phyloP scores from a whole-genome alignment of 2,329 filamentous ascomycete genomes.

The Akanthomyces muscarius region DNA sequence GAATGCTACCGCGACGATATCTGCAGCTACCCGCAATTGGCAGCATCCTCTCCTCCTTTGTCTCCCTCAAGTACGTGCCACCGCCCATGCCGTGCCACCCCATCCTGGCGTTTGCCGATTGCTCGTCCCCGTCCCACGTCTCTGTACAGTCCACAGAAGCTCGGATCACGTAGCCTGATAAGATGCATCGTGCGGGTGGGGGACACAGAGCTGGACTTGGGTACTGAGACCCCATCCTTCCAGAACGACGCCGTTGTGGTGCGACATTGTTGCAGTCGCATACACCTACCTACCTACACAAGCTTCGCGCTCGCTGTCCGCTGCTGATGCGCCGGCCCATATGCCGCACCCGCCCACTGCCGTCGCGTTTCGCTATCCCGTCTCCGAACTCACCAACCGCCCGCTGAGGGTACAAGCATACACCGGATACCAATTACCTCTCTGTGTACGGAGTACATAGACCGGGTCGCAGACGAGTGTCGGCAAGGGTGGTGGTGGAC shows the following conservation, averaged over 20 bases:
- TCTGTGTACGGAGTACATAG: background rate
- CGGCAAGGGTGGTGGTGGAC: background rate
- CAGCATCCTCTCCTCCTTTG: background rate
- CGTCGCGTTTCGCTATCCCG: background rate
- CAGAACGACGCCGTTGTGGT: background rate
- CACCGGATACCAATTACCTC: background rate
- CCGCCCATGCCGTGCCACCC: background rate
- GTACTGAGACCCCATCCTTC: background rate
- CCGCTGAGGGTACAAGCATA: background rate
- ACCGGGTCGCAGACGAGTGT: background rate
- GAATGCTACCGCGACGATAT: background rate
- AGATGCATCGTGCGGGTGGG: constrained; percentile 1
- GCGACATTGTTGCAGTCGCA: background rate
- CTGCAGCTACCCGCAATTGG: background rate
- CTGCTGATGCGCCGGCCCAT: background rate
- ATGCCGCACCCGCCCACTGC: background rate
- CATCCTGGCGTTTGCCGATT: constrained; percentile 11
- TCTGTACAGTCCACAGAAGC: background rate
- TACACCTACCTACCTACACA: background rate
- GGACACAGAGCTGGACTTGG: background rate
- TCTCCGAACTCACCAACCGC: background rate
- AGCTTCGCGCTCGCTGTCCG: background rate
- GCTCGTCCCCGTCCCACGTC: background rate
- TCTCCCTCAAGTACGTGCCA: background rate
- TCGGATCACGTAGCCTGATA: constrained; percentile 5